Conservation (phyloP, 225 moss, liverwort and hornwort species). For the Pleurozium schreberi region DNA sequence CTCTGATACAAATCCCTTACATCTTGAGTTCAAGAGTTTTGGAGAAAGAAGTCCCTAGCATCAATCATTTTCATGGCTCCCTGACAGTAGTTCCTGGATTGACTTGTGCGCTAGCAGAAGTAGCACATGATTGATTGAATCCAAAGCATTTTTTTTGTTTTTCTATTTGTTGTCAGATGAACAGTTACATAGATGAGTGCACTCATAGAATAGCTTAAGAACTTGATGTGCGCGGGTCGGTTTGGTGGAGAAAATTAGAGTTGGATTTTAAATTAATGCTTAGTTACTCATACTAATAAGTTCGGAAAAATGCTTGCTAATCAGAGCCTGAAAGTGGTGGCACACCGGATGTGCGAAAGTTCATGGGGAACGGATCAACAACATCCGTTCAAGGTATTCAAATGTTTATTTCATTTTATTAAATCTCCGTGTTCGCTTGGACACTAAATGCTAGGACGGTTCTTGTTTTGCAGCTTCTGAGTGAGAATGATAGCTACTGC, state of each 20-base stretch:
- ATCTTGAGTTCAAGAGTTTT: neutral
- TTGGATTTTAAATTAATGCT: neutral
- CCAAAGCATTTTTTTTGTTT: neutral
- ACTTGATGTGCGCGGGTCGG: neutral
- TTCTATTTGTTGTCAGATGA: neutral
- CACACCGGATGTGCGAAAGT: slow-evolving; percentile 29
- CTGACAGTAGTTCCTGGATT: neutral
- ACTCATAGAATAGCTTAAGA: neutral
- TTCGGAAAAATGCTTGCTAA: neutral
- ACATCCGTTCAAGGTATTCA: neutral
- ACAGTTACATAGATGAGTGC: neutral
- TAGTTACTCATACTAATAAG: neutral
- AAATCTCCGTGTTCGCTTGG: neutral
- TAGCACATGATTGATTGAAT: neutral
- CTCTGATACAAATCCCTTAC: neutral
- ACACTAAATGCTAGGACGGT: neutral
- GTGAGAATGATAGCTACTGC: neutral
- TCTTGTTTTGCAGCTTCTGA: neutral
- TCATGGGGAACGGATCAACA: slow-evolving; percentile 32
- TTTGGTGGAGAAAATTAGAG: neutral
- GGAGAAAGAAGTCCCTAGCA: neutral
- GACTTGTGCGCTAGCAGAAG: neutral
- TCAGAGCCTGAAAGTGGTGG: neutral
- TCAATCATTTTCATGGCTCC: neutral
- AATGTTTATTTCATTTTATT: neutral